Conservation (phyloP, 805 yeast genomes). For the Priceomyces carsonii region DNA sequence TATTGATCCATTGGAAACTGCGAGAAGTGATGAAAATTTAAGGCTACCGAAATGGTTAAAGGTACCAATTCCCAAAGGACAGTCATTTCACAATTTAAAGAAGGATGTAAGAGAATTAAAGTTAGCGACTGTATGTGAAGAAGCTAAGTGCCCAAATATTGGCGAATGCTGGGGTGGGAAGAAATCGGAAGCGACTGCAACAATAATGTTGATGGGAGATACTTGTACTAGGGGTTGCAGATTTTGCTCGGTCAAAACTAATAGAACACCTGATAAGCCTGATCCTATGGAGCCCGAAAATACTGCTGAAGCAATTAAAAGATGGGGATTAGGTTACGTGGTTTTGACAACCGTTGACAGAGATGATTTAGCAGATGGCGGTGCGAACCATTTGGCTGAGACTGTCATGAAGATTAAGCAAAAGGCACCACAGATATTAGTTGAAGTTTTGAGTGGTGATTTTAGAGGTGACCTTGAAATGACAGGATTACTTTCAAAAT, state of each 20-base stretch:
- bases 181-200: conserved; percentile 91
- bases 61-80: conserved; percentile 96
- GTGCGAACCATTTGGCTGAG: conserved; percentile 85
- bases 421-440: conserved; percentile 87
- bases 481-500: conserved; percentile 76
- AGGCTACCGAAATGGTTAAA: conserved; percentile 92
- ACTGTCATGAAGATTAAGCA: conserved; percentile 82
- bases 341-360: conserved; percentile 97
- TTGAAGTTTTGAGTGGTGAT: conserved; percentile 94
- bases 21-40: conserved; percentile 65
- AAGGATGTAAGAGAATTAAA: conserved; percentile 86
- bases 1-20: conserved; percentile 76
- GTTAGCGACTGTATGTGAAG: conserved; percentile 95
- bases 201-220: conserved; percentile 97
- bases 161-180: conserved; percentile 99
- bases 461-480: conserved; percentile 85
- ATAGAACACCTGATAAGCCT: conserved; percentile 79
- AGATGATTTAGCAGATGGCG: conserved; percentile 93
- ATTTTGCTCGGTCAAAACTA: conserved; percentile 95
- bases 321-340: conserved; percentile 98
- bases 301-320: conserved; percentile 93
- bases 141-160: conserved; percentile 98
- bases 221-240: conserved; percentile 99
- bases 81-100: conserved; percentile 75
- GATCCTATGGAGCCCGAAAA: conserved; percentile 98